Evolutionary conservation across 345 rosid species (phyloP).

Genomic region (Moringa oleifera): DNA sequence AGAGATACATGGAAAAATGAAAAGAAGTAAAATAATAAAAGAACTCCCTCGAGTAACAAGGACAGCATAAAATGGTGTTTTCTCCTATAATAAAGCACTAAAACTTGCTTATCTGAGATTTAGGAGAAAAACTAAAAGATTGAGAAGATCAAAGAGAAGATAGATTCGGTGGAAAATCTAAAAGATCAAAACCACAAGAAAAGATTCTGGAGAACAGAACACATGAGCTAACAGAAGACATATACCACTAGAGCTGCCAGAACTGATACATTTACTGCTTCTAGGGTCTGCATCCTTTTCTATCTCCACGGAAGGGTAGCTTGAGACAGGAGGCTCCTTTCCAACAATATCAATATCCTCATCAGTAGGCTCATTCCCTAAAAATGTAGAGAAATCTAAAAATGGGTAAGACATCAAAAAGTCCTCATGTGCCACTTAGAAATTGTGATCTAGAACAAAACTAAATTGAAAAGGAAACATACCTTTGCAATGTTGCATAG

Average conservation of each 20-base stretch:
- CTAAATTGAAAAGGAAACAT: background rate
- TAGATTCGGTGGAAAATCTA: too few relatives aligned
- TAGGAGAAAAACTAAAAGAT: too few relatives aligned
- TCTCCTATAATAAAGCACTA: too few relatives aligned
- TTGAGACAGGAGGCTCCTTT: conserved; percentile 69
- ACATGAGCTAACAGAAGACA: background rate
- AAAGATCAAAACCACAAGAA: too few relatives aligned
- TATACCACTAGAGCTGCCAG: conserved; percentile 53
- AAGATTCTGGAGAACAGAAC: too few relatives aligned
- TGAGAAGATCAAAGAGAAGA: too few relatives aligned
- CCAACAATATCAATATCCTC: conserved; percentile 89
- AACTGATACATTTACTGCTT: conserved; percentile 23
- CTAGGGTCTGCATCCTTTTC: conserved; percentile 32
- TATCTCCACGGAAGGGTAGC: conserved; percentile 39
- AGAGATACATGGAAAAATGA: too few relatives aligned
- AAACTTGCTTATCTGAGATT: too few relatives aligned
- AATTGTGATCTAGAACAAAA: background rate
- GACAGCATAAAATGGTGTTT: too few relatives aligned
- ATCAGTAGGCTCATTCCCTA: conserved; percentile 61
- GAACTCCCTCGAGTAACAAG: too few relatives aligned
- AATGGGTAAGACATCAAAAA: background rate
- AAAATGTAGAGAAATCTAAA: conserved; percentile 15
- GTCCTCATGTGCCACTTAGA: background rate
- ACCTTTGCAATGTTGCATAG: conserved; percentile 71
- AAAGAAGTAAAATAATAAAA: too few relatives aligned